Evolutionary conservation across 2,329 filamentous ascomycete genomes (phyloP).

Genomic region (Colletotrichum lindemuthianum): DNA sequence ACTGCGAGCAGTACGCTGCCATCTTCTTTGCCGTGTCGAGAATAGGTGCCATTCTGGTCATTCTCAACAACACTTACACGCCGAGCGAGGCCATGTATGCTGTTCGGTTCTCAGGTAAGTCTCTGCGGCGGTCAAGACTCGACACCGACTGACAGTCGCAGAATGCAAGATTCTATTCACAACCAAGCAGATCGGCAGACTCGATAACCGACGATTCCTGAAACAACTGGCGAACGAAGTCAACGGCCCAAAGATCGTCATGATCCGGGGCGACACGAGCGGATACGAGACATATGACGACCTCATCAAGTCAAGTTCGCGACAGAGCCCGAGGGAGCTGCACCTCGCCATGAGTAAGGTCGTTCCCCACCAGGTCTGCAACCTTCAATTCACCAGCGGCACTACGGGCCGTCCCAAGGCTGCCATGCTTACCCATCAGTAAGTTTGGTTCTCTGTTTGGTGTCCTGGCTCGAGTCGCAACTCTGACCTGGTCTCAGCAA

Average conservation of each 20-base stretch:
- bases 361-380: constrained; percentile 74
- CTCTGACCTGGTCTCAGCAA: constrained; percentile 52
- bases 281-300: constrained; percentile 69
- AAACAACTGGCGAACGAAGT: constrained; percentile 58
- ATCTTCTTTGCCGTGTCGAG: constrained; percentile 78
- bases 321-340: constrained; percentile 60
- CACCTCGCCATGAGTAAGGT: constrained; percentile 64
- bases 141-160: constrained; percentile 42
- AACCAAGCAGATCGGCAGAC: constrained; percentile 72
- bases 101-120: constrained; percentile 72
- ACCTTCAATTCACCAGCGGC: constrained; percentile 80
- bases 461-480: not conserved
- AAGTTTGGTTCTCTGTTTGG: constrained; percentile 40
- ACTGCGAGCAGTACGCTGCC: constrained; percentile 84
- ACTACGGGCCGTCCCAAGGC: constrained; percentile 79
- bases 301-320: constrained; percentile 62
- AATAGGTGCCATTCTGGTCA: constrained; percentile 76
- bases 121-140: not conserved
- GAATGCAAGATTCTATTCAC: constrained; percentile 80
- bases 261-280: constrained; percentile 65
- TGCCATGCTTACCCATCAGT: constrained; percentile 79
- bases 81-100: constrained; percentile 77
- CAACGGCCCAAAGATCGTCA: constrained; percentile 63
- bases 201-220: constrained; percentile 71
- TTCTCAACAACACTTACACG: constrained; percentile 86